Evolutionary conservation across 2,329 filamentous ascomycete genomes (phyloP).

Genomic region (Talaromyces sp.): DNA sequence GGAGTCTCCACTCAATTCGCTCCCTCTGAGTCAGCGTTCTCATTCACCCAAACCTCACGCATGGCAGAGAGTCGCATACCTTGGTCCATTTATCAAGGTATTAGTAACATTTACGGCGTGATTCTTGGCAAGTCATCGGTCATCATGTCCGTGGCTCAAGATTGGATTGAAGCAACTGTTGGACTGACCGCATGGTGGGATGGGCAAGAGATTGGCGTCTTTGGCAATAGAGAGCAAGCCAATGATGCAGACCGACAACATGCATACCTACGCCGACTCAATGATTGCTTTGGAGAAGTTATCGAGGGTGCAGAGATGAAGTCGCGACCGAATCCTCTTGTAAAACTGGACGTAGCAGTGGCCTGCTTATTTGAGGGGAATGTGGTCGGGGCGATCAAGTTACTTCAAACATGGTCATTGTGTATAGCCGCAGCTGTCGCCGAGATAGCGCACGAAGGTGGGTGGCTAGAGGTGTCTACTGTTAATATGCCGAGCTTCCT

Average conservation of each 20-base stretch:
- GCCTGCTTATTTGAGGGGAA: conserved; percentile 82
- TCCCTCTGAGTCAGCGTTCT: conserved; percentile 41
- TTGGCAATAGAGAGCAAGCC: conserved; percentile 24
- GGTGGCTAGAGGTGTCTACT: conserved; percentile 69
- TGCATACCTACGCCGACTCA: conserved; percentile 71
- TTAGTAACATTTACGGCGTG: conserved; percentile 76
- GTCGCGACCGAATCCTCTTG: conserved; percentile 72
- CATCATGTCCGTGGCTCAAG: conserved; percentile 72
- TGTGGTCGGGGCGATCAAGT: conserved; percentile 67
- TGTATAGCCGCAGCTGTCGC: conserved; percentile 73
- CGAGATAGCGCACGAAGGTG: conserved; percentile 77
- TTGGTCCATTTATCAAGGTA: conserved; percentile 83
- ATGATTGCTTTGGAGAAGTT: conserved; percentile 63
- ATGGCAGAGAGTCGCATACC: conserved; percentile 83
- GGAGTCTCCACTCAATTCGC: conserved; percentile 40
- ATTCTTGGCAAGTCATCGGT: conserved; percentile 71
- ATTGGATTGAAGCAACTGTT: conserved; percentile 88
- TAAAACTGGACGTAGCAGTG: conserved; percentile 74
- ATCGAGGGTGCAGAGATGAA: conserved; percentile 59
- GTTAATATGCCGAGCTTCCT: conserved; percentile 60
- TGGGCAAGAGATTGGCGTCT: conserved; percentile 60
- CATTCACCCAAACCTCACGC: conserved; percentile 63
- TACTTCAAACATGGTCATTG: conserved; percentile 77
- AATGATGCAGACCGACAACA: conserved; percentile 56
- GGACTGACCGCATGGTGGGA: conserved; percentile 91